Evolutionary conservation across 306 rosid species (phyloP).

Genomic region (Acacia melanoxylon): DNA sequence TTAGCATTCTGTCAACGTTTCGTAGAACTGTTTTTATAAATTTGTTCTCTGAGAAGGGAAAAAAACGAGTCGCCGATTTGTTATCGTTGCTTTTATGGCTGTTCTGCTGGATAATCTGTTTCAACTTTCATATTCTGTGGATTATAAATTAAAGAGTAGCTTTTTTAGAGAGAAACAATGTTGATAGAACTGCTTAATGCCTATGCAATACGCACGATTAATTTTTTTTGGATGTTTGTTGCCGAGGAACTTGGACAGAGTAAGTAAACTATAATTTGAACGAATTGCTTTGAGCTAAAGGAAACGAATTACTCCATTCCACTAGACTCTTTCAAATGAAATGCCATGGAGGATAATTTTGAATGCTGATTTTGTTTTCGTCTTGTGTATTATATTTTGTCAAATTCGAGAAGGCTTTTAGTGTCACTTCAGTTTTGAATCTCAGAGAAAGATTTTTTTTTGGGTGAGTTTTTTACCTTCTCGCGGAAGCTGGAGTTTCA

Average conservation of each 20-base stretch:
- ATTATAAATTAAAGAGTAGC: not conserved
- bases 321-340: slow-evolving; percentile 26
- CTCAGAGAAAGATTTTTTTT: not conserved
- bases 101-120: slow-evolving; percentile 24
- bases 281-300: slow-evolving; percentile 37
- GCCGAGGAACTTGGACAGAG: slow-evolving; percentile 30
- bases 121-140: not conserved
- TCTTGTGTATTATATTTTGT: not conserved
- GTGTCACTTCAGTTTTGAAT: not conserved
- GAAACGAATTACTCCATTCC: slow-evolving; percentile 24
- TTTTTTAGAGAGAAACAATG: not conserved
- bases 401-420: not conserved
- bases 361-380: not conserved
- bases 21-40: not conserved
- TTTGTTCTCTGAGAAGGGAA: not conserved
- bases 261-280: slow-evolving; percentile 13
- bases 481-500: not conserved
- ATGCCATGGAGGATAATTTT: not conserved
- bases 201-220: not conserved
- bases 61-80: not conserved
- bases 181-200: slow-evolving; percentile 22
- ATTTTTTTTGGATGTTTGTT: slow-evolving; percentile 16
- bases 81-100: not conserved
- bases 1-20: slow-evolving; percentile 1
- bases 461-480: not conserved